Base-by-base conservation (phyloP, 371 early-diverging fungal species). In the Nematocida sp. region DNA sequence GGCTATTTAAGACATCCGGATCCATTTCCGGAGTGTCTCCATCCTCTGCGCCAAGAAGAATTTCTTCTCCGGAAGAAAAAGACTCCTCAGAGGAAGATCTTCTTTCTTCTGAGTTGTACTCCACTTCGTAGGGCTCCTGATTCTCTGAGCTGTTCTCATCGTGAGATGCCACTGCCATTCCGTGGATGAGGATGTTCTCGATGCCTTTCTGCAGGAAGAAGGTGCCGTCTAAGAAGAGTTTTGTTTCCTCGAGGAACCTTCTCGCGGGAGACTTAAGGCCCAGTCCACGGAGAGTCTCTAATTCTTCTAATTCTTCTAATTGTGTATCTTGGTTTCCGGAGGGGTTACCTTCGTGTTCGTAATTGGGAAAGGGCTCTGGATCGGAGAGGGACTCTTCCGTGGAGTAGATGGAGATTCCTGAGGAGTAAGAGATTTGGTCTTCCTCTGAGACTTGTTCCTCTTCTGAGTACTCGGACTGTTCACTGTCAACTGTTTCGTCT, bases 11-110 rank as follows among this genome's bases (percentile, higher is more conserved):
- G 9, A 60, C 54, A 1, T 65, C 66, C 20, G 48, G 51, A 38
- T 78, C 78, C 54, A 78, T 28, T 26, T 45, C 30, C 3, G 78
- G 78, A 1, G 67, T 54, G 30, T 78, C 78, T 60, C 78, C 78
- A 33, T 66, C 60, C 26, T 60, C 66, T 9, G 53, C 66, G 2
- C 78, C 78, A 23, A 78, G 25, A 16, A 33, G 35, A 20, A 67
- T 56, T 42, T 56, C 67, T 56, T 67, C 67, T 39, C 42, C 67
- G 11, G 39, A 38, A 3, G 67, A 55, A 67, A 67, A 67, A 4
- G 5, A 9, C 23, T 56, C 56, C 5, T 9, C 9, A 28, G 13
- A 13, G 7, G 28, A 9, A 7, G 16, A 9, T 36, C 9, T 32
- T 28, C 56, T 56, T 16, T 78, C 59, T 55, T 60, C 55, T 40